These are phyloP conservation scores for Wilhelminamyces savonicus DNA, from an alignment of 805 yeast genomes.

Conservation along the genomic window DNA sequence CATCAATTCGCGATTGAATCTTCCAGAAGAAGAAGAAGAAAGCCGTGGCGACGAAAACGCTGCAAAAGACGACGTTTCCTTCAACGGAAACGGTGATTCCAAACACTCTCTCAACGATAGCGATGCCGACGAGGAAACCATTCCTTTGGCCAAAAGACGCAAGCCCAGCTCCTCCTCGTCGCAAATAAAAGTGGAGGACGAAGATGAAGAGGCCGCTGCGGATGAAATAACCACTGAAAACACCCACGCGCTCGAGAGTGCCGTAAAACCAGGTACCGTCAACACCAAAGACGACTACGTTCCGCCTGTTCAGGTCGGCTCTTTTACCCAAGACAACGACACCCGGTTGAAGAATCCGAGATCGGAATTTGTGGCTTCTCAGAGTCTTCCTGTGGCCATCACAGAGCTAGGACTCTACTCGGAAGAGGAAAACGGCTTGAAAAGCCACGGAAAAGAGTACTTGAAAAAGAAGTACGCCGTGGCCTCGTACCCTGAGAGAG, in stretches of 20 bases:
- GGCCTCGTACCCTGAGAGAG: conserved; percentile 79
- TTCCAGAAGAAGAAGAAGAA: conserved; percentile 5
- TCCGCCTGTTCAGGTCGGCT: conserved; percentile 43
- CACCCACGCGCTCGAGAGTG: not conserved
- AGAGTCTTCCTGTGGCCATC: conserved; percentile 58
- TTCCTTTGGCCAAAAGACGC: conserved; percentile 1
- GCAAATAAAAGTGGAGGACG: conserved; percentile 1
- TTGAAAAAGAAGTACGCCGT: conserved; percentile 77
- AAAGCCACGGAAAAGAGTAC: conserved; percentile 67
- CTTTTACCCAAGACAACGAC: conserved; percentile 47
- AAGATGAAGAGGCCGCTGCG: conserved; percentile 4
- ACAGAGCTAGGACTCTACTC: conserved; percentile 59
- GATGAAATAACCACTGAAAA: not conserved
- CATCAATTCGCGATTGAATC: conserved; percentile 10
- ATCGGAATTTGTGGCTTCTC: conserved; percentile 67
- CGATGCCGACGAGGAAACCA: conserved; percentile 5
- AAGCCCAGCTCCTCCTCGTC: not conserved
- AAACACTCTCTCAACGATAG: too few species aligned
- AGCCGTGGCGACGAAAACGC: conserved; percentile 6
- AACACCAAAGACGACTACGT: conserved; percentile 27
- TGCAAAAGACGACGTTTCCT: conserved; percentile 4
- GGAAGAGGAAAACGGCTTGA: conserved; percentile 53
- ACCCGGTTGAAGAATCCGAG: conserved; percentile 64
- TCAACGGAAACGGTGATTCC: not conserved
- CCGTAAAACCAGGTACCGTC: conserved; percentile 4